Base-by-base conservation (phyloP, 305 asterid species). In the Fraxinus velutina region DNA sequence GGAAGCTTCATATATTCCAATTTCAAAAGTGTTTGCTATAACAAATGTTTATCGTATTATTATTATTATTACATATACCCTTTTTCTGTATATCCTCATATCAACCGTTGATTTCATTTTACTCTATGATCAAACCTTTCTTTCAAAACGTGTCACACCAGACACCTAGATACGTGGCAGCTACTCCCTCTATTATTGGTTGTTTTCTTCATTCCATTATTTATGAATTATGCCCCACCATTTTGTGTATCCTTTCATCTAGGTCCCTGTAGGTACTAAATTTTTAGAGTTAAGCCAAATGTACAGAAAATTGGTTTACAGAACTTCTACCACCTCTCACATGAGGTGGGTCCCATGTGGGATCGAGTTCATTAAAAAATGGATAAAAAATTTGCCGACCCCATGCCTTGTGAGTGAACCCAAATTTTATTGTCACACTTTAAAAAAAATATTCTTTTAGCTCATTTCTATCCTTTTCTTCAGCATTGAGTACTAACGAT, bases 151-250 rank as follows among this genome's bases (percentile, higher is more conserved):
- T 82, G 82, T 72, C n/a, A 12, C 17, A 13, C 37, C 17, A 17
- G 10, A 19, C 4, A 29, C 32, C 39, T 52, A 4, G 24, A 73
- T 81, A 84, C 87, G 85, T 88, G 88, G 85, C 81, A 30, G 72
- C 89, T 79, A 80, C 82, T 32, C 84, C 81, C 90, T 86, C 88
- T 50, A 86, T 88, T 86, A 86, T 86, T 90, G 57, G 19, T 4
- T 47, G 57, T 47, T 47, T 47, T 47, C 57, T 13, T 13, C 57
- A 12, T 68, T 72, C 71, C 72, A 64, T 73, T 78, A 73, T 75
- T 82, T 19, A 81, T 81, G 77, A 37, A 34, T 80, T 64, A 22
- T 57, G 78, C 74, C 36, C 75, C 78, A 62, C 21, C 24, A 66
- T 52, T 55, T 73, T 62, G 21, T 30, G 76, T 42, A 50, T 22